Evolutionary conservation across 1,284 basidiomycete genomes (phyloP), one percentile per base, ranked within the genome.

Genomic region (Trametes versicolor): DNA sequence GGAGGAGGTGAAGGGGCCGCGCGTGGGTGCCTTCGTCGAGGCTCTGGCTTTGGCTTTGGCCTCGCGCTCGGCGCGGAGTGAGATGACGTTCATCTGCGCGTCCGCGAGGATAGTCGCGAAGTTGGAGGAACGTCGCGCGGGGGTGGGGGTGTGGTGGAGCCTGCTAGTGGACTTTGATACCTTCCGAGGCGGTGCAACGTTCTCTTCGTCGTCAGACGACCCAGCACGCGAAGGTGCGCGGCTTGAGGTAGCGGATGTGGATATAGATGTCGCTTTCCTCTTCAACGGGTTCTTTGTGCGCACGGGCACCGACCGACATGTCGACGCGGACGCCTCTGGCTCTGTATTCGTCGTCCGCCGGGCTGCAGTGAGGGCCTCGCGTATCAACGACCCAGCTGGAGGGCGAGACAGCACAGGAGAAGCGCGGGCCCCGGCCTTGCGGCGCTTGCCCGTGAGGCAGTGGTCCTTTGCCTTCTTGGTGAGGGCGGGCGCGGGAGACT

Each of bases 81-180:
- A 72, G 32, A 80, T 77, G 36, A 80, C 77, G 55, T 80, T 80
- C 49, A 73, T 77, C 53, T 79, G 77, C 15, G 85, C 82, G 59
- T 82, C 80, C 4, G 82, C 80, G 29, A 87, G 71, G 36, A 86
- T 71, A 15, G 82, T 82, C n/a, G 74, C 72, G 66, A 85, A 83
- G 63, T 74, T 77, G 32, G 65, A 58, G 19, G 49, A 13, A 72
- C 64, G 64, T 1, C 55, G 25, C 10, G n/a, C 43, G 45, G 15
- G 62, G 51, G 12, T 36, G 36, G 23, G 43, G 45, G 32, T 60
- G 15, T 43, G 25, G 21, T 19, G 25, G 17, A 23, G 29, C 19
- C 2, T 43, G 37, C 15, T 2, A 3, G 1, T 37, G 29, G 12
- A 7, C 34, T 48, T 65, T 15, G 58, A 41, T 47, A 10, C 37